Base-by-base conservation (phyloP, 768 basidiomycete species). In the Clitopilus hobsonii region DNA sequence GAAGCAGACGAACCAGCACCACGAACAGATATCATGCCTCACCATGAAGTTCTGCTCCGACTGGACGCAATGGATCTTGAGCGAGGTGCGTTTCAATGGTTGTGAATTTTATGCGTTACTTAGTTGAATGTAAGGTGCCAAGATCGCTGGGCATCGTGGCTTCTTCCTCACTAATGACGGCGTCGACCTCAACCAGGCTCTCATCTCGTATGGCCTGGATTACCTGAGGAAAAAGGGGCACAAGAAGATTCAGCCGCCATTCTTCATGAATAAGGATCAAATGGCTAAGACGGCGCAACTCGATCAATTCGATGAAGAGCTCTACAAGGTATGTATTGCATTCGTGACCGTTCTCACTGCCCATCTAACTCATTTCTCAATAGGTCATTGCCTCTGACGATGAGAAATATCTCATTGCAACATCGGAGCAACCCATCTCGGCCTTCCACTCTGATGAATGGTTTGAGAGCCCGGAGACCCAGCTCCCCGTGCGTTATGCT, bases 231-330 rank as follows among this genome's bases (percentile, higher is more conserved):
- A 79, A 52, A 80, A 78, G 25, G 85, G 82, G 0, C 98, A 91
- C 82, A 96, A 86, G 75, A 98, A 96, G 73, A 83, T 98, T 50
- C 93, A 95, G 68, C 91, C 95, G 2, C 97, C 97, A 0, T 99
- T 97, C 77, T 88, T 99, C 79, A 98, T 99, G 89, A 94, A 93
- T 78, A 95, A 94, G 71, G 91, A 95, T 22, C 81, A 90, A 63
- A 99, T 99, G 97, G 85, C 83, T 55, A 96, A 97, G 76, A 98
- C 97, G 0, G 97, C 97, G 1, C 97, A 99, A 67, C 84, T 99
- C 20, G 91, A 94, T 61, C 94, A 98, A 70, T 99, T 98, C 63
- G 97, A 99, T 67, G 97, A 99, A 71, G 95, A 97, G 64, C 76
- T 99, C 14, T 99, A 98, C 83, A 98, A 98, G 80, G 91, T 85